phyloP scores from a whole-genome alignment of 352 stramenopile genomes.

The Phytopythium vexans region DNA sequence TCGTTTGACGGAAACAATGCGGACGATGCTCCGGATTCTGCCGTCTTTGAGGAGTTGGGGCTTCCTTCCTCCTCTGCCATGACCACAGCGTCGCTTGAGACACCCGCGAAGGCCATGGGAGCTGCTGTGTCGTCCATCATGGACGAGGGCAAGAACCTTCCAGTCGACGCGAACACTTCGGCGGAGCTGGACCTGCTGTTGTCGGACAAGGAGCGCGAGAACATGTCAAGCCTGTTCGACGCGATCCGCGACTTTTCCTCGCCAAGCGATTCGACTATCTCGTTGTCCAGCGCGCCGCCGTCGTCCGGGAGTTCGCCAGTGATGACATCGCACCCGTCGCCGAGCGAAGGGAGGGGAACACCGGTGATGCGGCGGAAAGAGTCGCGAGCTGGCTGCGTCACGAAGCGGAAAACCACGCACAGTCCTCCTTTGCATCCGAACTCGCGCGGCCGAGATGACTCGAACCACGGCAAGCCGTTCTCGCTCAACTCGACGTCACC shows the following conservation, averaged over 20 bases:
- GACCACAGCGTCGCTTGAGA: too few species aligned
- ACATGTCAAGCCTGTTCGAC: slow-evolving; percentile 59
- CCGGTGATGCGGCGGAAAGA: slow-evolving; percentile 7
- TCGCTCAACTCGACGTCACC: slow-evolving; percentile 28
- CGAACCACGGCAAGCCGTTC: slow-evolving; percentile 9
- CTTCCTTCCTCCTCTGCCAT: too few species aligned
- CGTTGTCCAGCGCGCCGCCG: background rate
- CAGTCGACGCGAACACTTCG: slow-evolving; percentile 6
- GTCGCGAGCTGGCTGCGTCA: background rate
- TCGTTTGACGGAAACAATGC: background rate
- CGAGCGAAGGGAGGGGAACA: background rate
- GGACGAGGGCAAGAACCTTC: background rate
- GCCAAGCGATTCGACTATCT: slow-evolving; percentile 1
- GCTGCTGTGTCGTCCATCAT: background rate
- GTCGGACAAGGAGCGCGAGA: slow-evolving; percentile 60
- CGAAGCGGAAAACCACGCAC: slow-evolving; percentile 14
- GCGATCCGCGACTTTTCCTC: slow-evolving; percentile 60
- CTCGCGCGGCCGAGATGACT: slow-evolving; percentile 1
- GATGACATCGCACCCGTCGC: slow-evolving; percentile 6
- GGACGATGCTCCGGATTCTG: too few species aligned
- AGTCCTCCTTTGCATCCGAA: slow-evolving; percentile 17
- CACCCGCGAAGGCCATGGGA: background rate
- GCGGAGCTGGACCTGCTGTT: slow-evolving; percentile 52
- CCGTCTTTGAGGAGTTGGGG: background rate
- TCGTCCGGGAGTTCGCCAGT: background rate